Evolutionary conservation across 2,329 filamentous ascomycete species (phyloP).

Genomic region (Apiospora phragmitis): DNA sequence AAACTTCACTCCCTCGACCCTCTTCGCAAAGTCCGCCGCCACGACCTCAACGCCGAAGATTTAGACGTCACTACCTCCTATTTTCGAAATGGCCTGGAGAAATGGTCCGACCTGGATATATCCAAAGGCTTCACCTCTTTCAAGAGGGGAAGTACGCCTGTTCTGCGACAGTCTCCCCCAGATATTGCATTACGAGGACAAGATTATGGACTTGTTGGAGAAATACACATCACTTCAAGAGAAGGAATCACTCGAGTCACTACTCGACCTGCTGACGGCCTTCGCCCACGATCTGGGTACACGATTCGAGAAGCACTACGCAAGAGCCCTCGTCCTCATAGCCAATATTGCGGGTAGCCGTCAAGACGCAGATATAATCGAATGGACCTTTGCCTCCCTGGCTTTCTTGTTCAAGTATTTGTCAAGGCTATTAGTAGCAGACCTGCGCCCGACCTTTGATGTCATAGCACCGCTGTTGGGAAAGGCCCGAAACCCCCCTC

Average conservation of each 20-base stretch:
- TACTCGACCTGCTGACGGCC: slow-evolving; percentile 84
- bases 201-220: slow-evolving; percentile 77
- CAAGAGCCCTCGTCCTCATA: slow-evolving; percentile 71
- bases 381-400: slow-evolving; percentile 94
- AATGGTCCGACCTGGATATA: slow-evolving; percentile 91
- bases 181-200: slow-evolving; percentile 85
- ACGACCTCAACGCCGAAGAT: slow-evolving; percentile 80
- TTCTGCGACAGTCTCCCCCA: slow-evolving; percentile 89
- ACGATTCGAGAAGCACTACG: slow-evolving; percentile 87
- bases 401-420: slow-evolving; percentile 98
- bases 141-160: slow-evolving; percentile 67
- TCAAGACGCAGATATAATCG: slow-evolving; percentile 83
- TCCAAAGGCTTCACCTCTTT: slow-evolving; percentile 80
- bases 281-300: slow-evolving; percentile 92
- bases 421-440: slow-evolving; percentile 80
- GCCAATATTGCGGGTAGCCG: slow-evolving; percentile 76
- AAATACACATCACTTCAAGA: slow-evolving; percentile 78
- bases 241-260: slow-evolving; percentile 77
- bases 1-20: slow-evolving; percentile 90
- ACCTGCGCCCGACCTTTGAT: slow-evolving; percentile 81
- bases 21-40: slow-evolving; percentile 81
- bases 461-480: slow-evolving; percentile 84
- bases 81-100: slow-evolving; percentile 77
- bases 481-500: slow-evolving; percentile 76
- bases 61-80: slow-evolving; percentile 79